Evolutionary conservation across 192 early-diverging fungal species (phyloP).

Genomic region (Cetraspora pellucida): DNA sequence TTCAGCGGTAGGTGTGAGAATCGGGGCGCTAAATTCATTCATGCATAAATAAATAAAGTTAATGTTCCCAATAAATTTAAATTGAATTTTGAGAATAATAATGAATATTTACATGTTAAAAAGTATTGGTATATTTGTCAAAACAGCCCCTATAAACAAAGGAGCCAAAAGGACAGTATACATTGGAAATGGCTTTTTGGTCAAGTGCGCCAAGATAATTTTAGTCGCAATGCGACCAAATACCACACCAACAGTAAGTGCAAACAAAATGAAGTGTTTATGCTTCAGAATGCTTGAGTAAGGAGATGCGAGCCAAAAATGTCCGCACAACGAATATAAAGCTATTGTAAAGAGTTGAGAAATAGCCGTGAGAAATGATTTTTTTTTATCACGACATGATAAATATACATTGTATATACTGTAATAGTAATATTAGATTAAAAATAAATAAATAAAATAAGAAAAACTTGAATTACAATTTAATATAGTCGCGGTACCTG

Average conservation of each 20-base stretch:
- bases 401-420: slow-evolving; percentile 53
- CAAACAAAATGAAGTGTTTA: slow-evolving; percentile 75
- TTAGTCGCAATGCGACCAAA: slow-evolving; percentile 88
- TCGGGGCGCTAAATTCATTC: slow-evolving; percentile 50
- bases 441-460: not conserved
- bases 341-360: slow-evolving; percentile 67
- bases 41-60: slow-evolving; percentile 5
- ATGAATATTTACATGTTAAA: slow-evolving; percentile 50
- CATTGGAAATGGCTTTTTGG: slow-evolving; percentile 78
- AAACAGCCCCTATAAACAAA: slow-evolving; percentile 68
- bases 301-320: slow-evolving; percentile 70
- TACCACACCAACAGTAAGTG: slow-evolving; percentile 74
- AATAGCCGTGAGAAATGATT: slow-evolving; percentile 63
- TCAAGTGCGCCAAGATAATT: slow-evolving; percentile 89
- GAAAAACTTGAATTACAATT: not conserved
- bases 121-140: slow-evolving; percentile 63
- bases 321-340: slow-evolving; percentile 62
- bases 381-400: slow-evolving; percentile 58
- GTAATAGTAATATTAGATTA: not conserved
- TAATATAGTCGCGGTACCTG: slow-evolving; percentile 37
- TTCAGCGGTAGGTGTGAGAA: slow-evolving; percentile 71
- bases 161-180: slow-evolving; percentile 81
- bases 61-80: not conserved
- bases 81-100: not conserved
- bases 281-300: slow-evolving; percentile 67